Base-by-base conservation (phyloP, 305 asterid species). In the Fraxinus paxiana region DNA sequence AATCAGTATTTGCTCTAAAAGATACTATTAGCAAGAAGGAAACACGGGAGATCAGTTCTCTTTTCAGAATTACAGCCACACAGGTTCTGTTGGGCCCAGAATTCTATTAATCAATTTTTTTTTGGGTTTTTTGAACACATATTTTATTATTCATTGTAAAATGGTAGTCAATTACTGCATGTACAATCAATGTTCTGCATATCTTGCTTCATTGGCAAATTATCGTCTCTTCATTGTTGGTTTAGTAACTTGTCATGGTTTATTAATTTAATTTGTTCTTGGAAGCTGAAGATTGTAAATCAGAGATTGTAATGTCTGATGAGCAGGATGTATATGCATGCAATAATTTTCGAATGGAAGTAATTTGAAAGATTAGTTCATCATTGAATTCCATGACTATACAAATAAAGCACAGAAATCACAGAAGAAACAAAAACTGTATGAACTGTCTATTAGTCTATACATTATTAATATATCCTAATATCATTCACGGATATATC, bases 21-120 rank as follows among this genome's bases (percentile, higher is more conserved):
- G 99, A 96, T 85, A 89, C 90, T 56, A 88, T 92, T 56, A 89
- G 88, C 92, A 96, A 96, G 92, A 89, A 92, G 87, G 99, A 96
- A 89, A 90, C 87, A 20, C 91, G 97, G 79, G 99, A 96, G 84
- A 94, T 94, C 80, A 87, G 97, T 92, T 92, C 97, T 73, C 97
- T 86, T n/a, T 94, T 91, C 90, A 98, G 98, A 82, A 94, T 96
- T 84, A 94, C 98, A 17, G 92, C 81, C 75, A 90, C 97, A 70
- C 99, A 96, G 99, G 99, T 96, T 84, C 17, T 75, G 22, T 77
- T 13, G 43, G 75, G 5, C 73, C 54, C 22, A 56, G 38, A 67
- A 37, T 46, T 17, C 24, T 31, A 38, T 33, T 79, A 43, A 41
- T 38, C 46, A 22, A 59, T 78, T 72, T 65, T 35, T 33, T n/a